These are phyloP conservation scores for Eutrema salsugineum DNA, from an alignment of 441 rosid species.

Conservation along the genomic window DNA sequence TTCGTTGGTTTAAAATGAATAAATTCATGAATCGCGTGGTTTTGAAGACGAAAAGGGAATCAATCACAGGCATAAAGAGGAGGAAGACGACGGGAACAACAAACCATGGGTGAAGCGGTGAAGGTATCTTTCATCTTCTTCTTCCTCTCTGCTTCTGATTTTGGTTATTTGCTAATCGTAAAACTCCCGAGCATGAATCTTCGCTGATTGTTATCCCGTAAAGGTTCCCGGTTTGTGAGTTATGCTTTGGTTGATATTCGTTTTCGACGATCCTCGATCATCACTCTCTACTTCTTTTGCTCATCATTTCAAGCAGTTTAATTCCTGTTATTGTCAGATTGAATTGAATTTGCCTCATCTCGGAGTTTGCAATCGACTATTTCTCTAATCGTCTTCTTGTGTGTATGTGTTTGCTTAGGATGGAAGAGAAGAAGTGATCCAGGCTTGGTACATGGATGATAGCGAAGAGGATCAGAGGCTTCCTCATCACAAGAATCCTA, in stretches of 20 bases:
- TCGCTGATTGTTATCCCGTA: too few species aligned
- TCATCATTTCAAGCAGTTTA: background rate
- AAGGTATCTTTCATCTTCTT: background rate
- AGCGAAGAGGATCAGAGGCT: constrained; percentile 80
- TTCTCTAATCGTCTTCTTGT: too few species aligned
- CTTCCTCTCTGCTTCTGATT: background rate
- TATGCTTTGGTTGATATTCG: background rate
- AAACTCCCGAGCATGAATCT: too few species aligned
- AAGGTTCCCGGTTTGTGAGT: too few species aligned
- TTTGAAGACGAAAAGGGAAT: constrained; percentile 1
- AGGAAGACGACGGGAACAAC: background rate
- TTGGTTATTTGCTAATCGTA: too few species aligned
- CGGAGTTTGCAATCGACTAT: too few species aligned
- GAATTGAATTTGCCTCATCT: too few species aligned
- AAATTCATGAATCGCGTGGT: background rate
- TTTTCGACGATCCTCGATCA: background rate
- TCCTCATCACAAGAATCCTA: constrained; percentile 79
- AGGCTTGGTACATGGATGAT: constrained; percentile 94
- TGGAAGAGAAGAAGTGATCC: constrained; percentile 42
- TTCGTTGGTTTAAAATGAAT: background rate
- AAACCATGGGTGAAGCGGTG: constrained; percentile 10
- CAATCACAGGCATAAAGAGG: background rate
- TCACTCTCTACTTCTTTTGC: background rate
- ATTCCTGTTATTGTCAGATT: background rate
- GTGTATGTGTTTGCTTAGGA: background rate